A percentile compares a stretch with the other conserved stretches of the same genome.
These are phyloP conservation scores for Isatis lusitanica DNA, from an alignment of 441 rosid genomes.

Conservation along the genomic window DNA sequence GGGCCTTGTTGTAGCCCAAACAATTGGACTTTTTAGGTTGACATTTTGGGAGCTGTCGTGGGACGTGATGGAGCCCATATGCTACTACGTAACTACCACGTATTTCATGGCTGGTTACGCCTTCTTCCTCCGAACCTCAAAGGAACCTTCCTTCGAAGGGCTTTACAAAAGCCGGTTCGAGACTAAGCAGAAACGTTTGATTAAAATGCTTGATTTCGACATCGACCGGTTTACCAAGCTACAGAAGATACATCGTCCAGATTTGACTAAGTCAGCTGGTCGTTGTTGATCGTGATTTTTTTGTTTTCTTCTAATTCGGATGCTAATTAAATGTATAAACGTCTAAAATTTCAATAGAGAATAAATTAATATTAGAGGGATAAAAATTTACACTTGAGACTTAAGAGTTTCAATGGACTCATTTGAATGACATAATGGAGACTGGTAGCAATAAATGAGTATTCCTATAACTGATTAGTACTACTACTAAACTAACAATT, in stretches of 20 bases:
- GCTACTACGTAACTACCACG: conserved; percentile 76
- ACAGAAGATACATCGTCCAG: conserved; percentile 36
- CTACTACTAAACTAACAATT: no score
- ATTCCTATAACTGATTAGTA: not conserved
- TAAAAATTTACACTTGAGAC: not conserved
- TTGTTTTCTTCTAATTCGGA: conserved; percentile 1
- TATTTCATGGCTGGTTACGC: conserved; percentile 75
- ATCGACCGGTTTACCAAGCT: conserved; percentile 54
- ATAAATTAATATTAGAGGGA: not conserved
- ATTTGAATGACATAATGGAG: not conserved
- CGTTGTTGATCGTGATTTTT: conserved; percentile 10
- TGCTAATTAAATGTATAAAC: conserved; percentile 29
- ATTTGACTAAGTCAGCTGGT: conserved; percentile 3
- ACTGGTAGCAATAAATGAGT: not conserved
- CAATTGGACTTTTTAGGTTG: conserved; percentile 80
- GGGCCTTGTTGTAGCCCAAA: conserved; percentile 68
- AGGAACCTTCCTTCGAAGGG: conserved; percentile 89
- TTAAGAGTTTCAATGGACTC: not conserved
- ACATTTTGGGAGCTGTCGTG: conserved; percentile 97
- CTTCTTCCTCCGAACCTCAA: conserved; percentile 81
- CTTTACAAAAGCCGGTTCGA: conserved; percentile 71
- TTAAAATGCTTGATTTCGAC: conserved; percentile 55
- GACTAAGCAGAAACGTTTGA: conserved; percentile 61
- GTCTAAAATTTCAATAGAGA: not conserved
- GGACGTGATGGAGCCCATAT: conserved; percentile 99